Evolutionary conservation across 2,329 filamentous ascomycete genomes (phyloP).

Genomic region (Furcasterigmium sp.): DNA sequence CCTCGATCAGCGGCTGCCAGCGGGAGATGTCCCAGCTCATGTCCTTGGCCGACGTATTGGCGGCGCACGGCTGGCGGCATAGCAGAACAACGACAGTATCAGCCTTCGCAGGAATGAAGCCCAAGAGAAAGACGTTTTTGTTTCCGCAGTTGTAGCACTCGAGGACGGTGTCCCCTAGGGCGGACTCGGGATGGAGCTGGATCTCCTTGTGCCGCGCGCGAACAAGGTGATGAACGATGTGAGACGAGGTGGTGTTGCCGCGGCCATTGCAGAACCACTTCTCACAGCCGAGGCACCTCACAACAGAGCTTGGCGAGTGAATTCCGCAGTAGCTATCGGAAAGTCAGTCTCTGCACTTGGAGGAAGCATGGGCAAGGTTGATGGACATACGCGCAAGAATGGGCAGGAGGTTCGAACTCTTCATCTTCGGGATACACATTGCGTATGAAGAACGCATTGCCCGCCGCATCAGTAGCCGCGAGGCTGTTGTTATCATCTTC

Average conservation of each 20-base stretch:
- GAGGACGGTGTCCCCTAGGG: slow-evolving; percentile 89
- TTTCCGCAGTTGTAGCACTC: slow-evolving; percentile 99
- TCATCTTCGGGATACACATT: slow-evolving; percentile 59
- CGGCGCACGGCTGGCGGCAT: slow-evolving; percentile 92
- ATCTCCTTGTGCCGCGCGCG: slow-evolving; percentile 98
- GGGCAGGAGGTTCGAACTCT: slow-evolving; percentile 84
- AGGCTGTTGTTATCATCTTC: slow-evolving; percentile 75
- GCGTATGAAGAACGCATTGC: slow-evolving; percentile 60
- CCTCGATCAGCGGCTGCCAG: slow-evolving; percentile 96
- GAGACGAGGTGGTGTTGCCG: slow-evolving; percentile 92
- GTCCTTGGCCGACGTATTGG: slow-evolving; percentile 92
- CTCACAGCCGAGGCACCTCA: slow-evolving; percentile 91
- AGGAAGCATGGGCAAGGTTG: slow-evolving; percentile 1
- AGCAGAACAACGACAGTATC: slow-evolving; percentile 96
- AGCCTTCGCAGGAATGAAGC: slow-evolving; percentile 97
- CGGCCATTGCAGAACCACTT: slow-evolving; percentile 99
- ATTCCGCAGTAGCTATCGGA: slow-evolving; percentile 82
- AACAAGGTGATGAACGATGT: slow-evolving; percentile 97
- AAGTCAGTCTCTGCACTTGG: neutral
- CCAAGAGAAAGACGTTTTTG: slow-evolving; percentile 97
- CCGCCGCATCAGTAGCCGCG: slow-evolving; percentile 75
- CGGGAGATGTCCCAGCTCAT: slow-evolving; percentile 99
- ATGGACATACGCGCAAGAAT: slow-evolving; percentile 87
- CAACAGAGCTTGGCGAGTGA: slow-evolving; percentile 89
- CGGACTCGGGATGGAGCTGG: slow-evolving; percentile 87